phyloP scores from a whole-genome alignment of 441 rosid genomes.

The Pelargonium fulgidum region DNA sequence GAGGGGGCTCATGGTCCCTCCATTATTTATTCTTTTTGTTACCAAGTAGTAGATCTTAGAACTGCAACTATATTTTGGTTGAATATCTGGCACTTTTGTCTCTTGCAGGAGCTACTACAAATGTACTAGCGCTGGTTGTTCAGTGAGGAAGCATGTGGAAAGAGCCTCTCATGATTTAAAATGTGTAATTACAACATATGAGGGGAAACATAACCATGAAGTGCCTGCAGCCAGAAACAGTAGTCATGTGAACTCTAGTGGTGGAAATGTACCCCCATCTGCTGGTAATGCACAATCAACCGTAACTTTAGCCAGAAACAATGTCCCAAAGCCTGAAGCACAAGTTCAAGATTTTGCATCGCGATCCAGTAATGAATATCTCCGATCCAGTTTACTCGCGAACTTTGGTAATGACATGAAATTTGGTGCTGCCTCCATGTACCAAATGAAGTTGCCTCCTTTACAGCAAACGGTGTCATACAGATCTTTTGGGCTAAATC shows the following conservation, averaged over 20 bases:
- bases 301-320: slow-evolving; percentile 29
- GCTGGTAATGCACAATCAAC: slow-evolving; percentile 27
- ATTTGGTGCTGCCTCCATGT: slow-evolving; percentile 33
- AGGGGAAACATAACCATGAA: slow-evolving; percentile 65
- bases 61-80: neutral
- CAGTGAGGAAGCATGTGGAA: slow-evolving; percentile 65
- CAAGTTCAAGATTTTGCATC: slow-evolving; percentile 34
- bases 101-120: slow-evolving; percentile 62
- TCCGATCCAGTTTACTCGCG: slow-evolving; percentile 33
- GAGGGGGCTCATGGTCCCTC: too few relatives aligned
- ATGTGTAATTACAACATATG: slow-evolving; percentile 50
- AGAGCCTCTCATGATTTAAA: slow-evolving; percentile 58
- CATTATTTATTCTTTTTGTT: neutral
- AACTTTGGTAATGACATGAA: slow-evolving; percentile 40
- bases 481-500: slow-evolving; percentile 30
- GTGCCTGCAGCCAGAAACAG: slow-evolving; percentile 60
- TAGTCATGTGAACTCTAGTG: slow-evolving; percentile 27
- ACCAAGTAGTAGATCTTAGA: neutral
- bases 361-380: slow-evolving; percentile 28
- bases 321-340: slow-evolving; percentile 31
- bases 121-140: slow-evolving; percentile 58
- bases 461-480: slow-evolving; percentile 29
- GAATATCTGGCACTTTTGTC: neutral
- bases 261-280: slow-evolving; percentile 18
- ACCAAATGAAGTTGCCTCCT: slow-evolving; percentile 41